Evolutionary conservation across 805 yeast species (phyloP), one percentile per base, ranked within the genome.

Genomic region (Yamadazyma takamatsuzukensis): DNA sequence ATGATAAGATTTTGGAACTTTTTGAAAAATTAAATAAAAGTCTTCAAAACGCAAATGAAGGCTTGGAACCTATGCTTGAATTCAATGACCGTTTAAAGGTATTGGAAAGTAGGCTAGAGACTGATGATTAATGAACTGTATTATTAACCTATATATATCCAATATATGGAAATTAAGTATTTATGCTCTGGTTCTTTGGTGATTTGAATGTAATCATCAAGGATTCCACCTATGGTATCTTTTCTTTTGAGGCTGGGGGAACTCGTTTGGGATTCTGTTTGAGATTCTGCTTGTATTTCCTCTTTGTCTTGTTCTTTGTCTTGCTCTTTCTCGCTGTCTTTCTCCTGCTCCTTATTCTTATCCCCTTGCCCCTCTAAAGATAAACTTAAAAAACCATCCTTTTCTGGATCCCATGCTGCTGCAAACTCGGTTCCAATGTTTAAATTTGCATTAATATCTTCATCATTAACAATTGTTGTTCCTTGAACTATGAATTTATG

Each of bases 321-420:
- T 23, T 8, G 7, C 6, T 23, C 25, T 12, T 29, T 17, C 5
- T 30, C 33, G n/a, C 5, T 15, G 12, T 12, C 21, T 23, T n/a
- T 14, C n/a, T 15, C 25, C 10, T 66, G 36, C 30, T 56, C 56
- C 62, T 62, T 9, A 69, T 54, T 21, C 6, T 22, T 14, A 34
- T 30, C 15, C 11, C n/a, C n/a, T n/a, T n/a, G n/a, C n/a, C n/a
- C n/a, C n/a, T n/a, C n/a, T n/a, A n/a, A n/a, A n/a, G n/a, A n/a
- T n/a, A n/a, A n/a, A n/a, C n/a, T n/a, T n/a, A n/a, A n/a, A n/a
- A 64, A 55, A 2, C 84, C 85, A 51, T 80, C 87, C 28, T 63
- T 74, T 9, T 58, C 54, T 6, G 59, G 48, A 40, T 78, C 78
- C 83, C 84, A 79, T 4, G 69, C 56, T 0, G 80, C 70, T 8